phyloP scores from a whole-genome alignment of 2,329 filamentous ascomycete species.

The Aspergillus spinulosporus region DNA sequence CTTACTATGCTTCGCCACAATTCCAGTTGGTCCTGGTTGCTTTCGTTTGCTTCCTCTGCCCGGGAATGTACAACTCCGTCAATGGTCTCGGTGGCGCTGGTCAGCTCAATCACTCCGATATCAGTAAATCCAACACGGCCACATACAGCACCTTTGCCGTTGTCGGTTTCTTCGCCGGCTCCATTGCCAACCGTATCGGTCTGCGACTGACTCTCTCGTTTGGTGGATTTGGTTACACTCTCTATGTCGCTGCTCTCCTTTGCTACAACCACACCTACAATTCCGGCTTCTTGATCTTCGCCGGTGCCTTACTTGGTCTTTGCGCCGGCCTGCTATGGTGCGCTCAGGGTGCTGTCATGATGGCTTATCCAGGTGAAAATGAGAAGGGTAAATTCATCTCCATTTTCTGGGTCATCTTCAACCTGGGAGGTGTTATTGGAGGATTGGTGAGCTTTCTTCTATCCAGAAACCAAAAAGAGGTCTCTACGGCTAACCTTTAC shows the following conservation, averaged over 20 bases:
- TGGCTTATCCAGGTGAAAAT: constrained; percentile 79
- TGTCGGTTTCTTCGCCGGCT: constrained; percentile 63
- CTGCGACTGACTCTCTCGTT: constrained; percentile 46
- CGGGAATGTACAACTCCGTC: constrained; percentile 71
- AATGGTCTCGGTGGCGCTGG: constrained; percentile 66
- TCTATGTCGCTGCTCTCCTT: constrained; percentile 52
- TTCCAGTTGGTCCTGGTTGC: constrained; percentile 71
- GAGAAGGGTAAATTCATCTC: constrained; percentile 87
- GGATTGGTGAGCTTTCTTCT: constrained; percentile 55
- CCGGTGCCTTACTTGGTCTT: constrained; percentile 52
- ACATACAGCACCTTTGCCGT: constrained; percentile 72
- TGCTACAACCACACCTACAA: constrained; percentile 54
- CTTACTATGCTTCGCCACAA: constrained; percentile 73
- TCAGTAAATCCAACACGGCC: constrained; percentile 68
- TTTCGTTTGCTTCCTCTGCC: constrained; percentile 70
- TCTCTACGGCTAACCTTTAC: background rate
- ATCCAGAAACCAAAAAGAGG: no score
- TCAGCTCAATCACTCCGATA: constrained; percentile 54
- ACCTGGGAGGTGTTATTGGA: constrained; percentile 85
- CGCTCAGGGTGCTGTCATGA: constrained; percentile 58
- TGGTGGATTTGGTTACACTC: constrained; percentile 50
- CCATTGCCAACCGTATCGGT: constrained; percentile 48
- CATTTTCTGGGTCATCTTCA: constrained; percentile 95
- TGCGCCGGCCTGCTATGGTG: constrained; percentile 54
- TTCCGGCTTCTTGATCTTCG: constrained; percentile 50